Conservation (phyloP, 345 rosid genomes). For the Aethionema arabicum region DNA sequence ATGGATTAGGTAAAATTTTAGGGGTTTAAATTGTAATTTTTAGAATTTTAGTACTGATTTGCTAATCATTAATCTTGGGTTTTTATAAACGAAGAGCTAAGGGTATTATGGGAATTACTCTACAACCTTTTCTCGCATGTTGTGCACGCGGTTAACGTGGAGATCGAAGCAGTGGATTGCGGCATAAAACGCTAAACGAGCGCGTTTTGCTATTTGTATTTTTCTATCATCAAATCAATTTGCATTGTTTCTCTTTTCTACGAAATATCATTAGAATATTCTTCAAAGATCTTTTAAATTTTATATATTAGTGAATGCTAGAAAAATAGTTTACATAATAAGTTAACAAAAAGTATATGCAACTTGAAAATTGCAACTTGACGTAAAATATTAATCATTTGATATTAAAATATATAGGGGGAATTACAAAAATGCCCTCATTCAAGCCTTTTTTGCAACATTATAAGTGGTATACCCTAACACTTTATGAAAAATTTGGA, state of each 20-base stretch:
- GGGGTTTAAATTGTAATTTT: neutral
- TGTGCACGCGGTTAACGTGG: constrained; percentile 13
- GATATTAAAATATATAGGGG: no score
- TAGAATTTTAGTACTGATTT: no score
- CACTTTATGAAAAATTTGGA: no score
- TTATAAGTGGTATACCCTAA: no score
- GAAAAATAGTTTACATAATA: no score
- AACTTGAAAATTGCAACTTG: no score
- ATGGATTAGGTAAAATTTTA: constrained; percentile 3
- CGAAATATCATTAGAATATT: neutral
- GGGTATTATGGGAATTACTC: constrained; percentile 1
- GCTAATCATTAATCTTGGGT: no score
- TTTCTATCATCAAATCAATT: constrained; percentile 16
- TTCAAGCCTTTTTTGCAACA: no score
- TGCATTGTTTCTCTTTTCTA: constrained; percentile 12
- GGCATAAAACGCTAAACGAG: neutral
- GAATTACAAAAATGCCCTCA: no score
- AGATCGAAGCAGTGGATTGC: constrained; percentile 1
- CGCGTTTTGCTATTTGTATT: no score
- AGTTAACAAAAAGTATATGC: no score
- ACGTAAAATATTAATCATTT: no score
- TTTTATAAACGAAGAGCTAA: neutral
- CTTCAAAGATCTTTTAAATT: neutral
- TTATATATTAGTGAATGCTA: constrained; percentile 13
- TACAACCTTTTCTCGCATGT: neutral